Evolutionary conservation across 176 grass and related monocot genomes (phyloP), one percentile per base, ranked within the genome.

Genomic region (Oropetium thomaeum): DNA sequence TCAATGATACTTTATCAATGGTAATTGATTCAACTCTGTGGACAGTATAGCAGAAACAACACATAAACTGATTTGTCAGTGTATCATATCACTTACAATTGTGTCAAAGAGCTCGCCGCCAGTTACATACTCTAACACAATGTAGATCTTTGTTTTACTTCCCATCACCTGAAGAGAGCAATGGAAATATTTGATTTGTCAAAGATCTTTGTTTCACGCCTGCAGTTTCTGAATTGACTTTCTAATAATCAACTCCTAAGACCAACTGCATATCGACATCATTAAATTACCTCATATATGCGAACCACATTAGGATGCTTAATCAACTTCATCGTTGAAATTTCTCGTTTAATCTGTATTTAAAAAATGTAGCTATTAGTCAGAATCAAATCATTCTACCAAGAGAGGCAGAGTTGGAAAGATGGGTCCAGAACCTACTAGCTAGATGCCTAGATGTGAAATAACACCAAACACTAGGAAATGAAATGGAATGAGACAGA

Each of bases 261-360:
- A 63, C 72, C n/a, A 79, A 43, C 32, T 16, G 64, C 23, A 73
- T 29, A 59, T 62, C 38, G 28, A 60, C 7, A 70, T 16, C 22
- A 10, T 47, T 52, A 44, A 65, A 17, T 17, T 77, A 99, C 96
- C 96, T 99, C 96, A 23, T 92, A 82, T 62, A 99, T 87, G 66
- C 89, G 76, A 54, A 95, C 87, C 62, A 99, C 96, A 82, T 95
- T 95, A 44, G 96, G 96, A 84, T 99, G 96, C 77, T 99, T 92
- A 79, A 99, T 88, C 82, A 95, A 52, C 79, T 99, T 99, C 96
- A 99, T 95, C 16, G 89, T 99, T 3, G 96, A 87, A 62, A 99
- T 95, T 70, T 95, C 96, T 79, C 96, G 43, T 77, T 99, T 99
- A 64, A 99, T 95, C 96, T 99, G 84, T 85, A 90, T 68, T 52